phyloP scores from a whole-genome alignment of 306 rosid species.

The Medicago arabica region DNA sequence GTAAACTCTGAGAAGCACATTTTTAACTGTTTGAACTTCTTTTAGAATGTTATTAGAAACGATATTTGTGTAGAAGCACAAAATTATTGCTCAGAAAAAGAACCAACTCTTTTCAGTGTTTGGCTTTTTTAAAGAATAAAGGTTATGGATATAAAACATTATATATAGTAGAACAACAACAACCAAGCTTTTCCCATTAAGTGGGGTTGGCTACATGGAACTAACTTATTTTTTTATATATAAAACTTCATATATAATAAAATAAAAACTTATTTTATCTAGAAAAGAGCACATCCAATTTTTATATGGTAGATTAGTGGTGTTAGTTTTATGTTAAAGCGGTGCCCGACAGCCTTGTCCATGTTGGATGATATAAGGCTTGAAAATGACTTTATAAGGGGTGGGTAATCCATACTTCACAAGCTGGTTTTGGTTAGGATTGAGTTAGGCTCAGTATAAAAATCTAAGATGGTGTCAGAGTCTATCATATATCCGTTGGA shows the following conservation, averaged over 20 bases:
- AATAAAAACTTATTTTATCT: background rate
- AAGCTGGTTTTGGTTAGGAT: too few relatives aligned
- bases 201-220: too few relatives aligned
- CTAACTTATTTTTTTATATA: background rate
- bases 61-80: conserved; percentile 13
- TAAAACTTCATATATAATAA: background rate
- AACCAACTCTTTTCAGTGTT: background rate
- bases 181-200: too few relatives aligned
- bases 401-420: too few relatives aligned
- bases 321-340: conserved; percentile 24
- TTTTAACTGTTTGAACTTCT: conserved; percentile 9
- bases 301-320: conserved; percentile 31
- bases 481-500: too few relatives aligned
- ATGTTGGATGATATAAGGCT: too few relatives aligned
- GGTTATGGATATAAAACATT: background rate
- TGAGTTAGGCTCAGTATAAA: too few relatives aligned
- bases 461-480: too few relatives aligned
- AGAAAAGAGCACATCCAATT: conserved; percentile 10
- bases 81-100: background rate
- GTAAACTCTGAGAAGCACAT: conserved; percentile 10
- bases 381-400: too few relatives aligned
- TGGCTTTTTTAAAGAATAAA: background rate
- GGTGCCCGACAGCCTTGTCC: conserved; percentile 4
- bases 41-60: background rate
- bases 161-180: background rate